Percentiles rank a stretch among this genome's conserved stretches.
phyloP scores from a whole-genome alignment of 768 basidiomycete species.

The Hericium erinaceus region DNA sequence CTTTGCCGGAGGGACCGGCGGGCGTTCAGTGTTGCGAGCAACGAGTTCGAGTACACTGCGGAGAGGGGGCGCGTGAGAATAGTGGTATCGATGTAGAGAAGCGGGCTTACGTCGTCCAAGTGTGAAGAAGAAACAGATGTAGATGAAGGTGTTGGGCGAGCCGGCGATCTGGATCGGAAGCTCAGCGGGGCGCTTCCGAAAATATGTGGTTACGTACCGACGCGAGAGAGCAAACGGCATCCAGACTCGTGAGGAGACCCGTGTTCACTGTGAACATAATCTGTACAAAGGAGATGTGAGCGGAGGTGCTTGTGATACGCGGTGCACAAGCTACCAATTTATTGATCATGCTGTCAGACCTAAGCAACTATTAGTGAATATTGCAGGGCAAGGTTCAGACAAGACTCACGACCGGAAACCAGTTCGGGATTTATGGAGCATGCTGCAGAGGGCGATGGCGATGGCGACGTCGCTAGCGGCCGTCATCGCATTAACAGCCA shows the following conservation, averaged over 20 bases:
- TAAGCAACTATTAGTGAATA: not conserved
- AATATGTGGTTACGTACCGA: conserved; percentile 20
- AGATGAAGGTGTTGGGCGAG: conserved; percentile 38
- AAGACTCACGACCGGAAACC: conserved; percentile 40
- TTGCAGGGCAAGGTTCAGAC: conserved; percentile 2
- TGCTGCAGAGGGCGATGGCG: conserved; percentile 37
- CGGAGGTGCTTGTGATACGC: too few relatives aligned
- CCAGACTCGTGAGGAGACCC: conserved; percentile 32
- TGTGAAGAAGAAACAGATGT: conserved; percentile 50
- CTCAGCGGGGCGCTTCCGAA: not conserved
- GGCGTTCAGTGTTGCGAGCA: conserved; percentile 45
- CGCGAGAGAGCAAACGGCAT: conserved; percentile 33
- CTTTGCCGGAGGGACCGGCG: conserved; percentile 5
- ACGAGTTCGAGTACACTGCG: conserved; percentile 45
- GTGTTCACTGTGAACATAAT: conserved; percentile 34
- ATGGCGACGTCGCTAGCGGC: conserved; percentile 42
- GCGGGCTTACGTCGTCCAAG: conserved; percentile 35
- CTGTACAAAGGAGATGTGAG: not conserved
- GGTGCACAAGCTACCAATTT: conserved; percentile 9
- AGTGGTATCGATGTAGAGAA: not conserved
- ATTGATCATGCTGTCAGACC: conserved; percentile 38
- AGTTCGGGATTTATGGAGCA: conserved; percentile 41
- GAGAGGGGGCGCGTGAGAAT: not conserved
- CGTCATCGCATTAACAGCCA: conserved; percentile 45
- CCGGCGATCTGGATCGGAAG: conserved; percentile 33